These are phyloP conservation scores for Chlorella sp. DNA, from an alignment of 139 green algal species.

Conservation along the genomic window DNA sequence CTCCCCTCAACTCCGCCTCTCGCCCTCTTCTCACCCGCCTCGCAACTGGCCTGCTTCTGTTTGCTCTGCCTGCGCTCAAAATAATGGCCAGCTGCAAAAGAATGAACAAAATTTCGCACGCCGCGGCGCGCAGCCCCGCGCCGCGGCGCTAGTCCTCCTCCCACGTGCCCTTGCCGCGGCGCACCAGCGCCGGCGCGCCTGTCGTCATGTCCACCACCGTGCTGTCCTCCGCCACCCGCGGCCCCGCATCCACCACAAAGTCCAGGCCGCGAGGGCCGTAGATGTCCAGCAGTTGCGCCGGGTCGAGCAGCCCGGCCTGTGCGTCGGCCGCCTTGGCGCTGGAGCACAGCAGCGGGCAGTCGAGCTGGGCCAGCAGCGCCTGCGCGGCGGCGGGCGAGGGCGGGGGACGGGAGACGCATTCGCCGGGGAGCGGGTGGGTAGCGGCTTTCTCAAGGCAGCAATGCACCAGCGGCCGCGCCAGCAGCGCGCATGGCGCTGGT, in stretches of 20 bases:
- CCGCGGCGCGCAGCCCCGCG: too few species aligned
- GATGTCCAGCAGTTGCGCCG: conserved; percentile 66
- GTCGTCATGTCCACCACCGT: conserved; percentile 81
- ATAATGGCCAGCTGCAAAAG: too few species aligned
- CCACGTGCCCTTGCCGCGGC: conserved; percentile 70
- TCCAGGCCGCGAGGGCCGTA: conserved; percentile 72
- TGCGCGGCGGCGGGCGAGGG: conserved; percentile 17
- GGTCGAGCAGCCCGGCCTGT: conserved; percentile 50
- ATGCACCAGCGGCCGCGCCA: neutral
- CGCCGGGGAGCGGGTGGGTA: neutral
- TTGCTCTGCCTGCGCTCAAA: too few species aligned
- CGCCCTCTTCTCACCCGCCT: too few species aligned
- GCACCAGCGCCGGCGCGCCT: conserved; percentile 58
- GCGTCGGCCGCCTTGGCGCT: conserved; percentile 42
- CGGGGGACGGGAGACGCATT: neutral
- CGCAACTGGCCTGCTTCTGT: too few species aligned
- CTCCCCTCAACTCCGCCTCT: too few species aligned
- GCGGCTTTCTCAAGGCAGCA: neutral
- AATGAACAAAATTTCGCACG: too few species aligned
- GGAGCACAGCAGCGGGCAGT: conserved; percentile 74
- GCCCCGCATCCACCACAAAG: conserved; percentile 79
- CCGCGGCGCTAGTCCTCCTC: too few species aligned
- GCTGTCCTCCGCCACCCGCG: conserved; percentile 49
- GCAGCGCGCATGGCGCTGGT: neutral
- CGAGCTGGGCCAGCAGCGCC: conserved; percentile 63